Conservation (phyloP, 495 filamentous ascomycete genomes). For the Usnea hakonensis region DNA sequence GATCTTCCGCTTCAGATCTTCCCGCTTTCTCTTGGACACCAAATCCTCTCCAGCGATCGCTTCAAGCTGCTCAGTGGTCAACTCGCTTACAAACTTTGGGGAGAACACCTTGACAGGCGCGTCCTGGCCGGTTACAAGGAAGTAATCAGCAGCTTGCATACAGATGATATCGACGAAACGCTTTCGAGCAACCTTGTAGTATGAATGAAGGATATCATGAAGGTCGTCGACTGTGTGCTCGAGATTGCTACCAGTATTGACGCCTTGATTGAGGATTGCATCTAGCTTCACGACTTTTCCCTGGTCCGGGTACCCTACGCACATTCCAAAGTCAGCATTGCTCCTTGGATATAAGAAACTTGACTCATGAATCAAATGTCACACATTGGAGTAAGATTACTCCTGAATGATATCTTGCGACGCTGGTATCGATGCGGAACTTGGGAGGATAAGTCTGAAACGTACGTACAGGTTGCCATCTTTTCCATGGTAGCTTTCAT, state of each 20-base stretch:
- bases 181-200: slow-evolving; percentile 52
- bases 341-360: not conserved
- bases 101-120: slow-evolving; percentile 33
- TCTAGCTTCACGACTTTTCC: slow-evolving; percentile 24
- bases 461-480: not conserved
- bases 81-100: slow-evolving; percentile 30
- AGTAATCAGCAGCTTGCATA: slow-evolving; percentile 33
- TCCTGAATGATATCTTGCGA: not conserved
- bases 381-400: not conserved
- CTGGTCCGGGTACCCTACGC: not conserved
- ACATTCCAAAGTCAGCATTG: not conserved
- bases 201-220: slow-evolving; percentile 50
- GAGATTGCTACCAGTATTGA: slow-evolving; percentile 28
- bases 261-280: slow-evolving; percentile 14
- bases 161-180: slow-evolving; percentile 51
- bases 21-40: slow-evolving; percentile 26
- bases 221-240: slow-evolving; percentile 42
- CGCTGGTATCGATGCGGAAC: not conserved
- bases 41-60: slow-evolving; percentile 43
- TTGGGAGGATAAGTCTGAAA: not conserved
- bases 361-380: not conserved
- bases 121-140: slow-evolving; percentile 30
- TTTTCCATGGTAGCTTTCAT: slow-evolving; percentile 20
- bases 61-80: slow-evolving; percentile 34
- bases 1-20: slow-evolving; percentile 33